Evolutionary conservation across 371 early-diverging fungal species (phyloP).

Genomic region (Rhizopus arrhizus): DNA sequence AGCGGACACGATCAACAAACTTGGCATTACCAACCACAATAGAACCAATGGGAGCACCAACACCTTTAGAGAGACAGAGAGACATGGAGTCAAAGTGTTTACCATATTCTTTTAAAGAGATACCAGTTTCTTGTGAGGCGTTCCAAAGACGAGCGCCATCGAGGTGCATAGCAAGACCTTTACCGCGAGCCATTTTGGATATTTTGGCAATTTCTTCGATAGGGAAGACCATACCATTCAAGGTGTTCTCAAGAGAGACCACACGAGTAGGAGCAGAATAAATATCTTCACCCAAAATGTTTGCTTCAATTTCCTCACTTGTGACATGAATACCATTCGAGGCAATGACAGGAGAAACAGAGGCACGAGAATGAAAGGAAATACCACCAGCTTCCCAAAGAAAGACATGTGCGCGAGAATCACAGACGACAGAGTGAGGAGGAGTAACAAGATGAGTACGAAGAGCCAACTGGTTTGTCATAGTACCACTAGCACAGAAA

Average conservation of each 20-base stretch:
- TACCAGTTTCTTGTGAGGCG: constrained; percentile 73
- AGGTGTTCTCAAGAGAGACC: constrained; percentile 88
- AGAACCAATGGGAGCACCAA: constrained; percentile 92
- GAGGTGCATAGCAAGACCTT: constrained; percentile 74
- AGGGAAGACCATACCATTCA: constrained; percentile 82
- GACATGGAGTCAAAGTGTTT: constrained; percentile 81
- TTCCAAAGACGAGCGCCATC: constrained; percentile 96
- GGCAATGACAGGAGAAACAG: constrained; percentile 72
- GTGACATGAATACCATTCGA: constrained; percentile 68
- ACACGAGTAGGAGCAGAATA: constrained; percentile 79
- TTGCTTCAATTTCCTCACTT: constrained; percentile 62
- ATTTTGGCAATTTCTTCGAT: constrained; percentile 75
- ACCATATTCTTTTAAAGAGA: constrained; percentile 71
- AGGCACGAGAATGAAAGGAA: constrained; percentile 79
- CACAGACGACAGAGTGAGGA: constrained; percentile 82
- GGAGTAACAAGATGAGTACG: constrained; percentile 78
- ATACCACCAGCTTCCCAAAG: constrained; percentile 86
- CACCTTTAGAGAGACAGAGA: constrained; percentile 89
- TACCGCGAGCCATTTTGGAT: constrained; percentile 55
- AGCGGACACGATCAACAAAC: constrained; percentile 79
- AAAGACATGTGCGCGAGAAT: constrained; percentile 79
- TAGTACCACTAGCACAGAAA: constrained; percentile 84
- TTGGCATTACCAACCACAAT: constrained; percentile 72
- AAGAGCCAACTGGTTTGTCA: constrained; percentile 89
- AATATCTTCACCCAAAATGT: constrained; percentile 53